Evolutionary conservation across 2,329 filamentous ascomycete genomes (phyloP).

Genomic region (Aspergillus nomiae): DNA sequence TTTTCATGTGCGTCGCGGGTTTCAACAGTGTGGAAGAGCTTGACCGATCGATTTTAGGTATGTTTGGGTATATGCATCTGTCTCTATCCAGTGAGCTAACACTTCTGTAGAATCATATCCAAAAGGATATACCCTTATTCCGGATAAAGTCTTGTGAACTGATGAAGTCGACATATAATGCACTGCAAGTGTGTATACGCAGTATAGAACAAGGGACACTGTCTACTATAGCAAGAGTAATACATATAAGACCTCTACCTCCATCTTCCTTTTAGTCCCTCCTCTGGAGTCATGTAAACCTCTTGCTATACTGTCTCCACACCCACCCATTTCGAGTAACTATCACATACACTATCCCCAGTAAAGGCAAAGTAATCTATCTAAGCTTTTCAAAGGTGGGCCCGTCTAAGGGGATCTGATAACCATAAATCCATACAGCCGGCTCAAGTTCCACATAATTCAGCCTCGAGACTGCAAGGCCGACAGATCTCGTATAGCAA

Average conservation of each 20-base stretch:
- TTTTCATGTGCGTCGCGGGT: slow-evolving; percentile 62
- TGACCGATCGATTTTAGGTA: slow-evolving; percentile 42
- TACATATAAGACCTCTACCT: no score
- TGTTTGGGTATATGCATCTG: neutral
- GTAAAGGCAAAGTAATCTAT: no score
- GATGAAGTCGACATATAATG: neutral
- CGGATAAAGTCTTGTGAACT: slow-evolving; percentile 31
- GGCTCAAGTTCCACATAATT: neutral
- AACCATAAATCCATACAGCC: neutral
- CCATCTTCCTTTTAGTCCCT: no score
- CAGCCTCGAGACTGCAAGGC: neutral
- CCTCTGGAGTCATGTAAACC: no score
- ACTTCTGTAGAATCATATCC: slow-evolving; percentile 43
- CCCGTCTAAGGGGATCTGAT: neutral
- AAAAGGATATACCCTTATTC: slow-evolving; percentile 43
- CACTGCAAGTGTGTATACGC: neutral
- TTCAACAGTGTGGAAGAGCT: slow-evolving; percentile 58
- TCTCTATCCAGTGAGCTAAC: neutral
- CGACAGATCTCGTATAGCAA: no score
- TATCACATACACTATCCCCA: no score
- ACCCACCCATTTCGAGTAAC: no score
- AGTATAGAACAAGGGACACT: neutral
- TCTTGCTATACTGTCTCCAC: no score
- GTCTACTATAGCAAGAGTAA: no score
- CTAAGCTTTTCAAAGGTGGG: neutral